phyloP scores from a whole-genome alignment of 345 rosid species.

The Melaleuca quinquenervia region DNA sequence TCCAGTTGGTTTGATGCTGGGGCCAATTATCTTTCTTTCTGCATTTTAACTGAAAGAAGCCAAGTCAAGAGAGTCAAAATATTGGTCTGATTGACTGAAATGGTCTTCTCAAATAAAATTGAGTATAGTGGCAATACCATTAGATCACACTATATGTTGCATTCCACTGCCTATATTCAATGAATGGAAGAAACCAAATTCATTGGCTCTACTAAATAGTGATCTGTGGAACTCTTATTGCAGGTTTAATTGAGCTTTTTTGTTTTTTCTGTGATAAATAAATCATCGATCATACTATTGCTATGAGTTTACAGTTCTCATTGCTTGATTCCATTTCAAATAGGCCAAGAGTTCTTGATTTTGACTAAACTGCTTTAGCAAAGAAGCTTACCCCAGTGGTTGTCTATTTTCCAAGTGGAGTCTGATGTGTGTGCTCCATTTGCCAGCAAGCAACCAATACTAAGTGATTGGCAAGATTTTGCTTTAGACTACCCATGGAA shows the following conservation, averaged over 20 bases:
- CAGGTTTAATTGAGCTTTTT: fast-evolving
- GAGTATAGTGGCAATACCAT: not conserved
- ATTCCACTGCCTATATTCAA: not conserved
- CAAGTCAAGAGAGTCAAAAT: not conserved
- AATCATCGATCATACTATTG: not conserved
- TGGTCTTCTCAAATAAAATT: not conserved
- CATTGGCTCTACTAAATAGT: fast-evolving
- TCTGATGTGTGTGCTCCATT: conserved; percentile 26
- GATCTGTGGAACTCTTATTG: not conserved
- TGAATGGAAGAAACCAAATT: not conserved
- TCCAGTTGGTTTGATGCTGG: not conserved
- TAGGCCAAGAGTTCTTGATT: not conserved
- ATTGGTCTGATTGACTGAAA: not conserved
- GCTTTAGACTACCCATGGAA: not conserved
- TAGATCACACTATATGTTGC: not conserved
- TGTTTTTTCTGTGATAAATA: not conserved
- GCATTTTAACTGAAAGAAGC: not conserved
- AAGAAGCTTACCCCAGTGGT: conserved; percentile 1
- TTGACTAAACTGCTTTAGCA: not conserved
- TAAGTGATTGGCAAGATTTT: conserved; percentile 2
- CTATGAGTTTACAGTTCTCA: not conserved
- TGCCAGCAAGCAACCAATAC: conserved; percentile 50
- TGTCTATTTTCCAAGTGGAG: conserved; percentile 41
- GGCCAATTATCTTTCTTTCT: not conserved
- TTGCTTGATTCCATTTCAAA: not conserved